Evolutionary conservation across 1,284 basidiomycete species (phyloP).

Genomic region (Vanrija sp.): DNA sequence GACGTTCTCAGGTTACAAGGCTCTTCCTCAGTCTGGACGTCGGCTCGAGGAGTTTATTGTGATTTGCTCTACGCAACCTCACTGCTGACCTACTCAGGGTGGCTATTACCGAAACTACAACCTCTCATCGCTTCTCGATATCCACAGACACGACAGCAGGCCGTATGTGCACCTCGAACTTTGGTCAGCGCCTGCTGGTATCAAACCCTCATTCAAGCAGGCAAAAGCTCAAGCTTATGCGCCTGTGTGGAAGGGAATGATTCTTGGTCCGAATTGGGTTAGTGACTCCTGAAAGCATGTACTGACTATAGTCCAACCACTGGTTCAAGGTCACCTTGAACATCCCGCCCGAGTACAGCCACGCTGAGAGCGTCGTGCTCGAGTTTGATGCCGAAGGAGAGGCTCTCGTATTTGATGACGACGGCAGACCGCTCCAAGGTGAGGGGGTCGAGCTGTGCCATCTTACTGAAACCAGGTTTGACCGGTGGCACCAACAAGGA

Average conservation of each 20-base stretch:
- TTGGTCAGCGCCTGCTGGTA: slow-evolving; percentile 74
- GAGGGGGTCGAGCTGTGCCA: background rate
- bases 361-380: slow-evolving; percentile 42
- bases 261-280: slow-evolving; percentile 37
- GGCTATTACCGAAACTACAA: slow-evolving; percentile 53
- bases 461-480: slow-evolving; percentile 55
- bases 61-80: background rate
- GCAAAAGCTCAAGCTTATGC: slow-evolving; percentile 49
- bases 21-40: background rate
- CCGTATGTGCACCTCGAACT: slow-evolving; percentile 66
- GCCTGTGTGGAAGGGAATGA: slow-evolving; percentile 3
- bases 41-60: background rate
- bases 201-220: slow-evolving; percentile 73
- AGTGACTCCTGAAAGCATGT: too few relatives aligned
- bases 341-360: slow-evolving; percentile 1
- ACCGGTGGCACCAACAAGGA: slow-evolving; percentile 79
- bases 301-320: slow-evolving; percentile 60
- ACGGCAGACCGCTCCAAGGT: slow-evolving; percentile 52
- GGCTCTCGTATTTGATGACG: slow-evolving; percentile 78
- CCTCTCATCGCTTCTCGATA: slow-evolving; percentile 67
- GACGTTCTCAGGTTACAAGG: background rate
- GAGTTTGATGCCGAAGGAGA: slow-evolving; percentile 90
- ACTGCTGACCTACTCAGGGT: background rate
- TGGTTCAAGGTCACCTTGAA: slow-evolving; percentile 78
- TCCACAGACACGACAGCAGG: slow-evolving; percentile 55